A percentile compares a stretch with the other conserved stretches of the same genome.
Evolutionary conservation across 352 stramenopile genomes (phyloP).

Genomic region (Achlya hypogyna): DNA sequence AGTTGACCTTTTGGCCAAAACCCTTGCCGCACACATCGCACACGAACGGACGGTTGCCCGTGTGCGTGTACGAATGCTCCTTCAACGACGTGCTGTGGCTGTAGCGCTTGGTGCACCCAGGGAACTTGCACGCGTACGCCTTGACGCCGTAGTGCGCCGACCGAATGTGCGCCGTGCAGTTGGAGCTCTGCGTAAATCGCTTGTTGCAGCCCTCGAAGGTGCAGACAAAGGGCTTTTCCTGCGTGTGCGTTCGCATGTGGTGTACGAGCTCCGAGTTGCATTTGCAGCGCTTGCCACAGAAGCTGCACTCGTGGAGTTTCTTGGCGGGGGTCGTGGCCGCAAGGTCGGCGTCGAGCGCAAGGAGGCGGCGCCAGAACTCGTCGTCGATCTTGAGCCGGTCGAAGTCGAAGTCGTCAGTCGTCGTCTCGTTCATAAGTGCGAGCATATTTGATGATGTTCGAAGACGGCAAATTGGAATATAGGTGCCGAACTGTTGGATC

Average conservation of each 20-base stretch:
- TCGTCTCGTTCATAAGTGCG: no score
- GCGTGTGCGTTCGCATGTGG: conserved; percentile 22
- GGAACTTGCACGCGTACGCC: conserved; percentile 19
- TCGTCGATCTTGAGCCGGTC: background rate
- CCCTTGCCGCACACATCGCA: background rate
- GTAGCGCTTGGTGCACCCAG: conserved; percentile 23
- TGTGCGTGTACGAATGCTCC: conserved; percentile 24
- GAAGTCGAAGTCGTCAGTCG: background rate
- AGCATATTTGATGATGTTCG: no score
- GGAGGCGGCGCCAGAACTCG: background rate
- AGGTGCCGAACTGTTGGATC: no score
- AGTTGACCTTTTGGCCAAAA: conserved; percentile 6
- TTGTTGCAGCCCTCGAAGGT: conserved; percentile 23
- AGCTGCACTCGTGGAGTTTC: background rate
- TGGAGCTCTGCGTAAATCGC: conserved; percentile 23
- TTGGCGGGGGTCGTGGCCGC: background rate
- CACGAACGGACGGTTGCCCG: conserved; percentile 12
- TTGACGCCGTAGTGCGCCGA: conserved; percentile 15
- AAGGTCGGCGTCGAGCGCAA: background rate
- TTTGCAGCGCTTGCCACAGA: conserved; percentile 21
- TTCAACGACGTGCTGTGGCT: conserved; percentile 19
- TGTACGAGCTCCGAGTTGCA: conserved; percentile 21
- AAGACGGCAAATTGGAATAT: no score
- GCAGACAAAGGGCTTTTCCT: conserved; percentile 22
- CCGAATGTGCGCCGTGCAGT: conserved; percentile 20